Conservation (phyloP, 768 basidiomycete species). For the Kwoniella mangroviensis region DNA sequence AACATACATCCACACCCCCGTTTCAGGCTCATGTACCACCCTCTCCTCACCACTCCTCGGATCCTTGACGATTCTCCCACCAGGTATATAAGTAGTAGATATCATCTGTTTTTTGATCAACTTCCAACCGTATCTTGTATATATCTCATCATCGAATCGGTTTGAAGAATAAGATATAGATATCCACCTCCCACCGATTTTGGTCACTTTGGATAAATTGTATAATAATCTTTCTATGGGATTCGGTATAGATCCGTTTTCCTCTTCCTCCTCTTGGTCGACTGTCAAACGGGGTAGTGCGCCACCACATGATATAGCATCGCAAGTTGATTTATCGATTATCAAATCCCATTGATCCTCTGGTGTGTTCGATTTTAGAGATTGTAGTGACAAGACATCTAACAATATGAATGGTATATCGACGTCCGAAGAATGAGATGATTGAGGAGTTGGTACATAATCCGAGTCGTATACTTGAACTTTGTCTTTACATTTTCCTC, state of each 20-base stretch:
- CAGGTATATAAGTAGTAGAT: constrained; percentile 18
- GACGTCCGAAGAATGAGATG: neutral
- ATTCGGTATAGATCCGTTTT: neutral
- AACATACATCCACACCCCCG: constrained; percentile 39
- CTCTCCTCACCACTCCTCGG: constrained; percentile 22
- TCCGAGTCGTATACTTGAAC: constrained; percentile 39
- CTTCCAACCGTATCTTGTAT: constrained; percentile 15
- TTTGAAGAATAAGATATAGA: constrained; percentile 22
- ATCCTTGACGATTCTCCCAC: constrained; percentile 16
- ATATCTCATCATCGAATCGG: constrained; percentile 6
- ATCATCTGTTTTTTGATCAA: constrained; percentile 19
- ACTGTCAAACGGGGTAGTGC: neutral
- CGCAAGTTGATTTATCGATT: constrained; percentile 50
- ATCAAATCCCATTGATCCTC: constrained; percentile 31
- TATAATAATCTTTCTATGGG: constrained; percentile 12
- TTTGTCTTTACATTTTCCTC: neutral
- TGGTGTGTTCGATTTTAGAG: neutral
- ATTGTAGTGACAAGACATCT: constrained; percentile 12
- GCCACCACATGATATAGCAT: constrained; percentile 46
- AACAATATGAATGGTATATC: constrained; percentile 1
- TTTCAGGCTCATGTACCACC: constrained; percentile 46
- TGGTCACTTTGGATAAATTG: constrained; percentile 8
- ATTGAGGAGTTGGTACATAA: constrained; percentile 32
- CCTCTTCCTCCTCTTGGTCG: neutral
- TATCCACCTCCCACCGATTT: constrained; percentile 9